These are phyloP conservation scores for Amesomyces nigricolor DNA, from an alignment of 2,329 filamentous ascomycete genomes.

Conservation along the genomic window DNA sequence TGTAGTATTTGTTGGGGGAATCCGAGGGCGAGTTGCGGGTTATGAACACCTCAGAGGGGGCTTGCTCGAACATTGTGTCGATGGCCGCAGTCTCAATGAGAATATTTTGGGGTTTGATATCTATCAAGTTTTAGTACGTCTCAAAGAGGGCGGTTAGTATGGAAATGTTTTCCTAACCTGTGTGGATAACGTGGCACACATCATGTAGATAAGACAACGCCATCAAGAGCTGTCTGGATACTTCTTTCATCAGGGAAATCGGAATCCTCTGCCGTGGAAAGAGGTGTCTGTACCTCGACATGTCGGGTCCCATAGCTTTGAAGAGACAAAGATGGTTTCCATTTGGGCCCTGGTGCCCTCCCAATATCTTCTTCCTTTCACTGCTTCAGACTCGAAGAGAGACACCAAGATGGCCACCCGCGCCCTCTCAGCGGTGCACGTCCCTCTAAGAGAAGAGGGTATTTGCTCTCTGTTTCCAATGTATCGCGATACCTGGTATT, in stretches of 20 bases:
- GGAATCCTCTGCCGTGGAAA: constrained; percentile 12
- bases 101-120: constrained; percentile 19
- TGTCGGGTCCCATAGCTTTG: constrained; percentile 13
- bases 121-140: background rate
- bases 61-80: constrained; percentile 12
- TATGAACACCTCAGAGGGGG: constrained; percentile 4
- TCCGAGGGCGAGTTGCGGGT: background rate
- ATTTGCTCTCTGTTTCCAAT: too few relatives aligned
- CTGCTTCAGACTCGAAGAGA: too few relatives aligned
- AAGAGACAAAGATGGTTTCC: constrained; percentile 14
- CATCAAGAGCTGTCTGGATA: constrained; percentile 11
- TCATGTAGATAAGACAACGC: constrained; percentile 9
- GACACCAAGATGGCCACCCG: too few relatives aligned
- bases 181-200: constrained; percentile 12
- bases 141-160: background rate
- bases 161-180: constrained; percentile 1
- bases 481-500: too few relatives aligned
- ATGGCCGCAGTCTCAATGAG: constrained; percentile 12
- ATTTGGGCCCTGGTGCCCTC: constrained; percentile 10
- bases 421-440: too few relatives aligned
- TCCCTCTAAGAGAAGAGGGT: too few relatives aligned
- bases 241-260: constrained; percentile 7
- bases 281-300: constrained; percentile 5
- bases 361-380: too few relatives aligned
- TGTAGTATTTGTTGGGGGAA: constrained; percentile 11